Evolutionary conservation across 2,329 filamentous ascomycete species (phyloP).

Genomic region (Colletotrichum sp.): DNA sequence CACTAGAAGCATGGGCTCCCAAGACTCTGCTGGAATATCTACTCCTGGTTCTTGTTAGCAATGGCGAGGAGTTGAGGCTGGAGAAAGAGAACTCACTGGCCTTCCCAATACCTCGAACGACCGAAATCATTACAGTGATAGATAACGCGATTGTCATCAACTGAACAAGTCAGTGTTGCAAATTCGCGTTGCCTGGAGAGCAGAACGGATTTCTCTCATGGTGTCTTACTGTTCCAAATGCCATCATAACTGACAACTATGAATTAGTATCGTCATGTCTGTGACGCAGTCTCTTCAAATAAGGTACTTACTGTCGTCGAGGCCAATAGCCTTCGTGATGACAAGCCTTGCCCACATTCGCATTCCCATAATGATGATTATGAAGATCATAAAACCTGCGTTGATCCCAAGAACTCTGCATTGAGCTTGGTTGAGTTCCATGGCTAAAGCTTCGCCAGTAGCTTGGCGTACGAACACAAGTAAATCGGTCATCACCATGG

Average conservation of each 20-base stretch:
- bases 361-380: not conserved
- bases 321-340: not conserved
- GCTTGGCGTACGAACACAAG: not conserved
- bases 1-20: constrained; percentile 1
- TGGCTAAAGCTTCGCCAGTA: not conserved
- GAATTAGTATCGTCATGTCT: not conserved
- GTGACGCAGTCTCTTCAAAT: not conserved
- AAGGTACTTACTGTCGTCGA: not conserved
- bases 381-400: not conserved
- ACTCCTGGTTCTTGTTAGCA: not conserved
- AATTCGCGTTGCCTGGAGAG: not conserved
- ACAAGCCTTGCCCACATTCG: not conserved
- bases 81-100: not conserved
- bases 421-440: not conserved
- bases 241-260: not conserved
- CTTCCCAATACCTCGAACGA: not conserved
- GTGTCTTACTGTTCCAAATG: not conserved
- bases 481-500: not conserved
- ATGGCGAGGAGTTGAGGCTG: not conserved
- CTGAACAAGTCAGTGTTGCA: not conserved
- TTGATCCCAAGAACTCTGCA: not conserved
- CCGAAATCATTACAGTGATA: not conserved
- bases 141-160: not conserved
- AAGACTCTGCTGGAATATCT: not conserved
- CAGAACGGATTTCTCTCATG: not conserved